These are phyloP conservation scores for Lactarius hatsudake DNA, from an alignment of 768 basidiomycete species.

Conservation along the genomic window DNA sequence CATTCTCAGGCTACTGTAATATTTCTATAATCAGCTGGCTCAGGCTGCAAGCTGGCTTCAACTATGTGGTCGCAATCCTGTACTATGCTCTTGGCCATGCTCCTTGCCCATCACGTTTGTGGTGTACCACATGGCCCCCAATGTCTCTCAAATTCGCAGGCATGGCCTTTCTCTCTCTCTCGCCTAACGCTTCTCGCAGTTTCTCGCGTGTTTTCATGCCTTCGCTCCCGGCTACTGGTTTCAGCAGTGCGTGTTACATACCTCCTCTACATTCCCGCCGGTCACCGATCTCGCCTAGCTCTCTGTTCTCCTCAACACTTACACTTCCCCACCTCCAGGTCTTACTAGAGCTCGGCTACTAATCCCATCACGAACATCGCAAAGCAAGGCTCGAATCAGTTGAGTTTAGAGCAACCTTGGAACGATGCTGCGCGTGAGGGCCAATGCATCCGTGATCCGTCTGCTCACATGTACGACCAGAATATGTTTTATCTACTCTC, in stretches of 20 bases:
- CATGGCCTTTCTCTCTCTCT: neutral
- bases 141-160: constrained; percentile 16
- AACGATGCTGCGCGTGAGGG: constrained; percentile 71
- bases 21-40: too few species aligned
- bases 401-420: constrained; percentile 80
- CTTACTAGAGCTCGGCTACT: constrained; percentile 38
- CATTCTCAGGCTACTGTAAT: too few species aligned
- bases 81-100: too few species aligned
- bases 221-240: constrained; percentile 5
- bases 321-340: constrained; percentile 42
- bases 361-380: constrained; percentile 72
- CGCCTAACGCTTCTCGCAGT: constrained; percentile 4
- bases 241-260: constrained; percentile 11
- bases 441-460: neutral
- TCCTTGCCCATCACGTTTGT: too few species aligned
- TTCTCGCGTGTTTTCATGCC: constrained; percentile 6
- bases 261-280: neutral
- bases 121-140: neutral
- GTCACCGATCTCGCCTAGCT: neutral
- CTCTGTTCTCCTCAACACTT: too few species aligned
- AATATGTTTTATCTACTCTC: constrained; percentile 95
- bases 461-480: constrained; percentile 39
- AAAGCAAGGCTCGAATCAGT: constrained; percentile 76
- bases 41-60: too few species aligned
- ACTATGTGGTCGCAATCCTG: too few species aligned